Evolutionary conservation across 495 filamentous ascomycete species (phyloP).

Genomic region (Recurvomyces mirabilis): DNA sequence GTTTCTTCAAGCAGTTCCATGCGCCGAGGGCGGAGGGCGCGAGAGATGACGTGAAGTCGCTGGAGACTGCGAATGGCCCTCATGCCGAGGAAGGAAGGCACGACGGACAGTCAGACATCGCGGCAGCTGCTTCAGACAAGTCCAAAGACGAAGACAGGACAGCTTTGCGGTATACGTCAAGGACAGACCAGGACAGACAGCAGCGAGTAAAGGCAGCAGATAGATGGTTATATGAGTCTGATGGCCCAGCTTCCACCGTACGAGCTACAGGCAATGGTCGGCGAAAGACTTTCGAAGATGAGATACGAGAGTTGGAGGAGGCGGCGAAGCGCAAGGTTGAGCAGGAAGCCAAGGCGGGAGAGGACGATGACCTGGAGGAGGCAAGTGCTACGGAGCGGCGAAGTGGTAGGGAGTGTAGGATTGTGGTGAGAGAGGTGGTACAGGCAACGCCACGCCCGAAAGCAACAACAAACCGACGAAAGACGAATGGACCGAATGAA

Average conservation of each 20-base stretch:
- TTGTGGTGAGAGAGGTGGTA: not conserved
- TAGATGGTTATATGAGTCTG: too few relatives aligned
- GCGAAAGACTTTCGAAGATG: conserved; percentile 16
- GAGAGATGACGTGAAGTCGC: not conserved
- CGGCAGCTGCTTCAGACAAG: too few relatives aligned
- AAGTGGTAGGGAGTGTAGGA: not conserved
- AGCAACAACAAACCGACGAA: not conserved
- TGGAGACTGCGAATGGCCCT: not conserved
- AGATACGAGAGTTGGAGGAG: conserved; percentile 15
- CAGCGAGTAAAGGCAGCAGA: too few relatives aligned
- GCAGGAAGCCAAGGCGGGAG: not conserved
- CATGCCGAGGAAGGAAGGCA: not conserved
- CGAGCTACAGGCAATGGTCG: not conserved
- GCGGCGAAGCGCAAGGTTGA: conserved; percentile 5
- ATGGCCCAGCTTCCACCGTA: too few relatives aligned
- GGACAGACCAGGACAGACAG: too few relatives aligned
- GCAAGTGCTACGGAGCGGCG: conserved; percentile 2
- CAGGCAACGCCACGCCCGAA: not conserved
- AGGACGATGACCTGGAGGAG: too few relatives aligned
- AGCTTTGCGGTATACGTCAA: too few relatives aligned
- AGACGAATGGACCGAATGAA: not conserved
- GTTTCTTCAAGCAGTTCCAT: conserved; percentile 23
- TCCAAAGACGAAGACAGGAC: too few relatives aligned
- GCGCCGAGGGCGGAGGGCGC: conserved; percentile 8
- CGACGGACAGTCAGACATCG: too few relatives aligned